Evolutionary conservation across 768 basidiomycete species (phyloP).

Genomic region (Terana coerulea): DNA sequence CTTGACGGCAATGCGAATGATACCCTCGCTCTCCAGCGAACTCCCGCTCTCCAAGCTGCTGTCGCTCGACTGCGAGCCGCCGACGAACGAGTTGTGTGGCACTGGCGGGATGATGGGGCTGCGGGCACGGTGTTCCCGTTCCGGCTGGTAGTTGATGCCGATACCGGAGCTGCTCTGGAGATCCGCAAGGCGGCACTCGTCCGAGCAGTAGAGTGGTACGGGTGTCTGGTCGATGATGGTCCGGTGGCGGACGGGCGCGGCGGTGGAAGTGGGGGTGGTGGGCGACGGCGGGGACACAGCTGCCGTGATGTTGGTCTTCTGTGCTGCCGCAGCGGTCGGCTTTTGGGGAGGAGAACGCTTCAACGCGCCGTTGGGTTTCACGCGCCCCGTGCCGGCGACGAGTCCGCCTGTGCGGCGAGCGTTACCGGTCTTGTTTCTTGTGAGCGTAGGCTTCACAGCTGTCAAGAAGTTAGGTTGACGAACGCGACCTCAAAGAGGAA

Average conservation of each 20-base stretch:
- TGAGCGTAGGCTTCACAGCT: conserved; percentile 22
- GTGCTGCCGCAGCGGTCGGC: conserved; percentile 12
- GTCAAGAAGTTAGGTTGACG: conserved; percentile 10
- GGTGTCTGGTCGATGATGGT: conserved; percentile 77
- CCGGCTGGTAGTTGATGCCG: conserved; percentile 46
- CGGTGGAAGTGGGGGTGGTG: conserved; percentile 23
- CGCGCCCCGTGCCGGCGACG: conserved; percentile 61
- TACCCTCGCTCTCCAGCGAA: conserved; percentile 20
- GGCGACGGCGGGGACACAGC: conserved; percentile 19
- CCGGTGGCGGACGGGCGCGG: conserved; percentile 45
- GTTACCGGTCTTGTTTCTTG: conserved; percentile 34
- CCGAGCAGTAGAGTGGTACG: conserved; percentile 82
- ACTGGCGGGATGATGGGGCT: conserved; percentile 32
- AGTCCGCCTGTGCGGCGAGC: conserved; percentile 44
- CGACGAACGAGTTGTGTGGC: conserved; percentile 35
- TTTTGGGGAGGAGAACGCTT: conserved; percentile 34
- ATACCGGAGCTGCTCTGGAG: conserved; percentile 39
- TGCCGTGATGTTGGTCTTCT: conserved; percentile 16
- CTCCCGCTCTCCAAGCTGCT: conserved; percentile 30
- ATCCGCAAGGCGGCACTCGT: conserved; percentile 66
- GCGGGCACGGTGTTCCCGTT: conserved; percentile 12
- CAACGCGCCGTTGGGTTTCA: conserved; percentile 54
- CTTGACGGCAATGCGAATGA: conserved; percentile 25
- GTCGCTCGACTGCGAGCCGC: conserved; percentile 34
- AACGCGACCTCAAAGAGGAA: not conserved